A percentile compares a stretch with the other conserved stretches of the same genome.
phyloP scores from a whole-genome alignment of 23 red algal genomes.

The Cyanidiococcus yangmingshanensis region DNA sequence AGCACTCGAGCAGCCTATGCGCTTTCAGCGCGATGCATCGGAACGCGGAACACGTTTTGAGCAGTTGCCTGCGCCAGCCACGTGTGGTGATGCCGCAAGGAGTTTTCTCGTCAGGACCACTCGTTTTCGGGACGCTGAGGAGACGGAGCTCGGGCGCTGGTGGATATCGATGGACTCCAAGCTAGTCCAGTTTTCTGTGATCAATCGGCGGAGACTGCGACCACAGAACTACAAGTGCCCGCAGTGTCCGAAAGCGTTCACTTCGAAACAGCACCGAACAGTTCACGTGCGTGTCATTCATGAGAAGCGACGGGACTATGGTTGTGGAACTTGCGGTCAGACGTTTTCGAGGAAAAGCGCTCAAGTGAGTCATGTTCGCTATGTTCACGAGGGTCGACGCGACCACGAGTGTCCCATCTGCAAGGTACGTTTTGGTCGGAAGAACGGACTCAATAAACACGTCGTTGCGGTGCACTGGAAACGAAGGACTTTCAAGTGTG shows the following conservation, averaged over 20 bases:
- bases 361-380: slow-evolving; percentile 10
- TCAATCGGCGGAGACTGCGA: neutral
- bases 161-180: neutral
- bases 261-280: slow-evolving; percentile 18
- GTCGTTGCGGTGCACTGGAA: slow-evolving; percentile 9
- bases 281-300: slow-evolving; percentile 15
- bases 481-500: neutral
- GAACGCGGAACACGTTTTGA: too few species aligned
- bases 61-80: too few species aligned
- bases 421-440: neutral
- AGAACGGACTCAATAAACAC: slow-evolving; percentile 17
- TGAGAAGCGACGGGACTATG: slow-evolving; percentile 15
- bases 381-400: slow-evolving; percentile 7
- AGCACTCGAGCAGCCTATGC: too few species aligned
- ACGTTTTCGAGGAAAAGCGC: slow-evolving; percentile 6
- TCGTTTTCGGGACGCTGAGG: too few species aligned
- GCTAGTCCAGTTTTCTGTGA: neutral
- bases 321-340: slow-evolving; percentile 9
- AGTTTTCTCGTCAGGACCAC: too few species aligned
- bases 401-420: slow-evolving; percentile 14
- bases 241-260: slow-evolving; percentile 15
- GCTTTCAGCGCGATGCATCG: too few species aligned
- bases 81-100: too few species aligned
- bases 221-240: slow-evolving; percentile 7
- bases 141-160: too few species aligned